A percentile compares a stretch with the other conserved stretches of the same genome.
These are phyloP conservation scores for Volvariella volvacea DNA, from an alignment of 1,284 basidiomycete species.

Conservation along the genomic window DNA sequence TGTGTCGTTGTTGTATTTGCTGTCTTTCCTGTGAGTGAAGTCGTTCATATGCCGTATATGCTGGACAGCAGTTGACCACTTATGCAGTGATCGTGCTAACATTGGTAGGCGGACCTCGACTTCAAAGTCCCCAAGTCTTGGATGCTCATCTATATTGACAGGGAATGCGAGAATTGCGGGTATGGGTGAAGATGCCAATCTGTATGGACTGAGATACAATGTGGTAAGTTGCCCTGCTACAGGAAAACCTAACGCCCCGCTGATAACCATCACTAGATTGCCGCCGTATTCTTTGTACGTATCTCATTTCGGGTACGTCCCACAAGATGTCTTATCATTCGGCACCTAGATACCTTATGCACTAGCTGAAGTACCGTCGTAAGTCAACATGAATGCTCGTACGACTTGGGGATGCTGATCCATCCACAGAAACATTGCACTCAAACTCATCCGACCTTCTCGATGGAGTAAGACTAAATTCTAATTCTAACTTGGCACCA, in stretches of 20 bases:
- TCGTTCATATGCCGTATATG: background rate
- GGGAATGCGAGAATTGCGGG: slow-evolving; percentile 31
- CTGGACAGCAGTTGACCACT: background rate
- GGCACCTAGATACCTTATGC: slow-evolving; percentile 34
- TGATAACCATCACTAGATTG: slow-evolving; percentile 20
- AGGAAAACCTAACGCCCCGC: slow-evolving; percentile 1
- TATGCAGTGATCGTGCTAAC: slow-evolving; percentile 28
- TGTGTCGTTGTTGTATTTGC: slow-evolving; percentile 52
- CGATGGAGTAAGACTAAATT: slow-evolving; percentile 33
- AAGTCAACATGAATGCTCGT: slow-evolving; percentile 13
- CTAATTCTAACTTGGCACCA: slow-evolving; percentile 3
- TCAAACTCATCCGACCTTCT: slow-evolving; percentile 41
- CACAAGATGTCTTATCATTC: background rate
- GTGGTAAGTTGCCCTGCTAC: slow-evolving; percentile 19
- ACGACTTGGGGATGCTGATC: slow-evolving; percentile 3
- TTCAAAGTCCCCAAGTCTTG: background rate
- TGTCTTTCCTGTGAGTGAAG: slow-evolving; percentile 47
- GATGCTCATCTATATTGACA: slow-evolving; percentile 4
- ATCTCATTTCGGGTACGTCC: background rate
- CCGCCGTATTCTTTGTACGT: slow-evolving; percentile 43
- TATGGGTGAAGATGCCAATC: slow-evolving; percentile 31
- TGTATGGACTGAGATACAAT: slow-evolving; percentile 38
- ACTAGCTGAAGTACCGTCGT: slow-evolving; percentile 44
- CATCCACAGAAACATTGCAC: slow-evolving; percentile 32
- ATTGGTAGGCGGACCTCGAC: slow-evolving; percentile 18